A percentile compares a stretch with the other conserved stretches of the same genome.
Conservation (phyloP, 176 grass and related monocot genomes). For the Aechmea fasciata region DNA sequence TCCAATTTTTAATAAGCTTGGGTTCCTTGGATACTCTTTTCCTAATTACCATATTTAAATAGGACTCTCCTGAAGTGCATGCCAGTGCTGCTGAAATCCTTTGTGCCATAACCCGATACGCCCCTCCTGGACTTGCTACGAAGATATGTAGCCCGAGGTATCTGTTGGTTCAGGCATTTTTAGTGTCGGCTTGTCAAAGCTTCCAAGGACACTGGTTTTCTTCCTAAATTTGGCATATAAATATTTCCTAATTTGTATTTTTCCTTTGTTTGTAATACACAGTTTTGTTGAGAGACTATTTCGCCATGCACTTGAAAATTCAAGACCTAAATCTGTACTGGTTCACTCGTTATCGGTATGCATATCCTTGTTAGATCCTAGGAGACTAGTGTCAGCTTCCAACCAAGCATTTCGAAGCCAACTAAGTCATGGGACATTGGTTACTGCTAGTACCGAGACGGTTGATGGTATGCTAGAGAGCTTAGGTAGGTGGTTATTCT, state of each 20-base stretch:
- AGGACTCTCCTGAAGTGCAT: slow-evolving; percentile 97
- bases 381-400: slow-evolving; percentile 68
- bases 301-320: slow-evolving; percentile 68
- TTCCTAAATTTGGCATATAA: not conserved
- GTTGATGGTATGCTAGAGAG: slow-evolving; percentile 82
- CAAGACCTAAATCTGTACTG: slow-evolving; percentile 88
- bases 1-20: not conserved
- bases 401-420: slow-evolving; percentile 79
- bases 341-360: slow-evolving; percentile 84
- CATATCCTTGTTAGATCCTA: slow-evolving; percentile 95
- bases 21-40: slow-evolving; percentile 16
- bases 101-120: slow-evolving; percentile 86
- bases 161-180: slow-evolving; percentile 11
- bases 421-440: slow-evolving; percentile 61
- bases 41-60: not conserved
- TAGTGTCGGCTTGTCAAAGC: slow-evolving; percentile 12
- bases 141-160: slow-evolving; percentile 89
- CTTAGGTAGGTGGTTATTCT: slow-evolving; percentile 46
- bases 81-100: slow-evolving; percentile 88
- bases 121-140: slow-evolving; percentile 72
- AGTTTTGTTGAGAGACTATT: slow-evolving; percentile 88
- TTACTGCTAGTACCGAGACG: slow-evolving; percentile 85
- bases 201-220: not conserved
- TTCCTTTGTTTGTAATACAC: not conserved
- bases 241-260: not conserved